Percentiles rank a stretch among this genome's conserved stretches.
Evolutionary conservation across 345 rosid species (phyloP).

Genomic region (Sisymbrium altissimum): DNA sequence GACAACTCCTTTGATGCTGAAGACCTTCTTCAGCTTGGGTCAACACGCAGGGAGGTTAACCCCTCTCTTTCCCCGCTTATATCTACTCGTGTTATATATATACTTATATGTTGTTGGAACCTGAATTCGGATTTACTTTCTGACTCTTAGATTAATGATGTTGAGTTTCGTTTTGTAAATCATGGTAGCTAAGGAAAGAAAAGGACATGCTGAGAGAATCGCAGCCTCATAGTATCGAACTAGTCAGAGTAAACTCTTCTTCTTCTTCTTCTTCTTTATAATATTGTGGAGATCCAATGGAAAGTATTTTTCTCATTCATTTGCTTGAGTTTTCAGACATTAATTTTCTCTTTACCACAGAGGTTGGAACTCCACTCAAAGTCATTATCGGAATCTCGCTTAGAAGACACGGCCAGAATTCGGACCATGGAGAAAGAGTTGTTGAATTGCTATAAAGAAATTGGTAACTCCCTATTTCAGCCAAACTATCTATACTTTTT

Average conservation of each 20-base stretch:
- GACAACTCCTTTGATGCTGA: conserved; percentile 41
- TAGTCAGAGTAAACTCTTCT: conserved; percentile 54
- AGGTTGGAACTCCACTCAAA: conserved; percentile 53
- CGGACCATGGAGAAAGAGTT: conserved; percentile 67
- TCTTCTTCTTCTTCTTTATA: neutral
- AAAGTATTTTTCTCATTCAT: conserved; percentile 18
- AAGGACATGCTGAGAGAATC: conserved; percentile 72
- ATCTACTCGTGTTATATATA: neutral
- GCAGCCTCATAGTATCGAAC: conserved; percentile 59
- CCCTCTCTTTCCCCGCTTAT: neutral
- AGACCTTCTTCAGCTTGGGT: conserved; percentile 54
- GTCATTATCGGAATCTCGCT: conserved; percentile 57
- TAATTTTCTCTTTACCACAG: conserved; percentile 38
- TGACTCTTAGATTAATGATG: conserved; percentile 4
- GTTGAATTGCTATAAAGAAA: conserved; percentile 72
- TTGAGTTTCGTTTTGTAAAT: conserved; percentile 21
- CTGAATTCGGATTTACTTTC: conserved; percentile 35
- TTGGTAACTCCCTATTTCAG: conserved; percentile 49
- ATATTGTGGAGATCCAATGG: conserved; percentile 35
- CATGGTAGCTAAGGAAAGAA: conserved; percentile 67
- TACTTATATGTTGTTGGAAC: conserved; percentile 10
- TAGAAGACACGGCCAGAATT: conserved; percentile 53
- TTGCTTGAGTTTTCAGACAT: conserved; percentile 5
- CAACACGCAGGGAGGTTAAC: conserved; percentile 57
- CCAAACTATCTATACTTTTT: conserved; percentile 32